Percentiles rank a stretch among this genome's conserved stretches.
Evolutionary conservation across 257 asterid genomes (phyloP).

Genomic region (Nicotiana otophora): DNA sequence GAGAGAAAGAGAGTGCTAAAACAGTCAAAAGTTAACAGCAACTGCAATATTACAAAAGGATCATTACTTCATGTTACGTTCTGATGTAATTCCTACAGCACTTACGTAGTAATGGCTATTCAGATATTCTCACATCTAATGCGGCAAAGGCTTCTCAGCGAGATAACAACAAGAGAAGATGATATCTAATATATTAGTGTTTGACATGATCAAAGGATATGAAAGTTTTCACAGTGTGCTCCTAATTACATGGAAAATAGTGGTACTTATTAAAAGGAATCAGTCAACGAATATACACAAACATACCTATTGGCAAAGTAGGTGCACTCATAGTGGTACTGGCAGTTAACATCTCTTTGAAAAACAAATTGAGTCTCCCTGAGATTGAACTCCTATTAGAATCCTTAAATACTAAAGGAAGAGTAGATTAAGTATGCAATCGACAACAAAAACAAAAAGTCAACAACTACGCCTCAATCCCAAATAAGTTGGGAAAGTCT

Average conservation of each 20-base stretch:
- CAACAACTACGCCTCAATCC: too few species aligned
- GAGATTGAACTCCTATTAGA: not conserved
- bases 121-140: not conserved
- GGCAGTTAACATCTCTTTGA: slow-evolving; percentile 30
- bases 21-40: not conserved
- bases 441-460: too few species aligned
- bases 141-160: not conserved
- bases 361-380: not conserved
- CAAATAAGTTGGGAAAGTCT: too few species aligned
- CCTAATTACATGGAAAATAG: slow-evolving; percentile 1
- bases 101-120: not conserved
- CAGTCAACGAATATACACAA: not conserved
- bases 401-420: not conserved
- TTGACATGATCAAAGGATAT: not conserved
- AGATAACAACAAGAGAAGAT: not conserved
- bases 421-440: not conserved
- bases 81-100: not conserved
- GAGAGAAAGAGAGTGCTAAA: not conserved
- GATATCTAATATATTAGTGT: not conserved
- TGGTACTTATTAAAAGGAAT: not conserved
- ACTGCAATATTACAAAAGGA: not conserved
- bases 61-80: not conserved
- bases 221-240: not conserved
- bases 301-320: slow-evolving; percentile 31
- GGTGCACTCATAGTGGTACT: slow-evolving; percentile 24